Conservation (phyloP, 106 monocot genomes). For the Apostasia shenzhenica region DNA sequence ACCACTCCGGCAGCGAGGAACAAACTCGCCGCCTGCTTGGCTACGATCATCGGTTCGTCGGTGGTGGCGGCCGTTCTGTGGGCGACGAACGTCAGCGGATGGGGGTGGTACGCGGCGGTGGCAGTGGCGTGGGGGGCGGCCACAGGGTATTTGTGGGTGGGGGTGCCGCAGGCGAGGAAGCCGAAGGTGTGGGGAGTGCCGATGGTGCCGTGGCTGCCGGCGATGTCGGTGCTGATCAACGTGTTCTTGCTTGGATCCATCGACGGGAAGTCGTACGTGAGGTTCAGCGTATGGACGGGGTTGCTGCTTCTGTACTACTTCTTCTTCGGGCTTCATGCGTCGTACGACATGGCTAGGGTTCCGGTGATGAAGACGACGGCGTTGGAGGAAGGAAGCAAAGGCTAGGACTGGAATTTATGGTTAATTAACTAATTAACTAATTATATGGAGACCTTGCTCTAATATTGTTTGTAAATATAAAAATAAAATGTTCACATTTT, state of each 20-base stretch:
- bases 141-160: background rate
- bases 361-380: background rate
- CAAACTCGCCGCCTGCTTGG: slow-evolving; percentile 6
- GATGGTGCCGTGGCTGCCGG: slow-evolving; percentile 14
- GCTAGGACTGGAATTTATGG: too few species aligned
- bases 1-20: slow-evolving; percentile 3
- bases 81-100: slow-evolving; percentile 1
- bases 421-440: too few species aligned
- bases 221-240: slow-evolving; percentile 11
- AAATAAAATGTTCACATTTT: too few species aligned
- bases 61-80: background rate
- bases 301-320: slow-evolving; percentile 10
- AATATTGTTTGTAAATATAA: too few species aligned
- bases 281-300: slow-evolving; percentile 12
- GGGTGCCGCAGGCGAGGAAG: slow-evolving; percentile 13
- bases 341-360: slow-evolving; percentile 7
- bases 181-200: slow-evolving; percentile 13
- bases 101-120: slow-evolving; percentile 3
- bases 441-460: too few species aligned
- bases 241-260: slow-evolving; percentile 14
- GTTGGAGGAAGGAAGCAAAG: background rate
- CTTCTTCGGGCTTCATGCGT: slow-evolving; percentile 14
- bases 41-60: slow-evolving; percentile 8
- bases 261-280: slow-evolving; percentile 8
- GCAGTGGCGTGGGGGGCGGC: background rate